These are phyloP conservation scores for Beauveria sp. DNA, from an alignment of 2,329 filamentous ascomycete species.

Conservation along the genomic window DNA sequence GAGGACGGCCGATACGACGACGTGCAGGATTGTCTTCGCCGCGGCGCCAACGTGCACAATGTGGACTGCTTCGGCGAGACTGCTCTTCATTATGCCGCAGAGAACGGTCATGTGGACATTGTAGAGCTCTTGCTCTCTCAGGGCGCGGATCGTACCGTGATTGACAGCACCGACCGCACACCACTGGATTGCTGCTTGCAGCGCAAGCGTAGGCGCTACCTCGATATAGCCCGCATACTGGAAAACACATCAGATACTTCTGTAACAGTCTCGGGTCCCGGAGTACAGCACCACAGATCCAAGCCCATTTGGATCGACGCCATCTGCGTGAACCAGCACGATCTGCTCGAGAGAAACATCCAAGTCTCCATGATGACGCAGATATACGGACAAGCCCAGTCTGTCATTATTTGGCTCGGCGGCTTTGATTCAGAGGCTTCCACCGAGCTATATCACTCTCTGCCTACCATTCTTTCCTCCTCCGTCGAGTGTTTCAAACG, in stretches of 20 bases:
- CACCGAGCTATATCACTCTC: neutral
- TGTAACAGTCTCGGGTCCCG: neutral
- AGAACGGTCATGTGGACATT: constrained; percentile 5
- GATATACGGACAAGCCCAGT: constrained; percentile 11
- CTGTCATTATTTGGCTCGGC: constrained; percentile 14
- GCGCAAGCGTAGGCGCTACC: constrained; percentile 6
- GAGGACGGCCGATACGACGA: constrained; percentile 8
- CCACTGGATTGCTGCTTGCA: constrained; percentile 9
- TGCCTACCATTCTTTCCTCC: constrained; percentile 3
- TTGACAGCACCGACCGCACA: constrained; percentile 7
- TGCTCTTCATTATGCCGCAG: constrained; percentile 11
- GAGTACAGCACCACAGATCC: constrained; percentile 1
- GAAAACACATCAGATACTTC: neutral
- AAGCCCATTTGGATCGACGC: constrained; percentile 15
- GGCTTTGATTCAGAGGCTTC: neutral
- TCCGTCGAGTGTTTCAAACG: constrained; percentile 3
- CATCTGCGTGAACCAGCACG: constrained; percentile 16
- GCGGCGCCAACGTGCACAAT: constrained; percentile 11
- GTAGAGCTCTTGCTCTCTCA: constrained; percentile 4
- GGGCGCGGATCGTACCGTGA: neutral
- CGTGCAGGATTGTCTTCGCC: constrained; percentile 5
- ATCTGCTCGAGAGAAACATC: constrained; percentile 9
- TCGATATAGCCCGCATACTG: constrained; percentile 1
- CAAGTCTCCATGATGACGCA: constrained; percentile 15
- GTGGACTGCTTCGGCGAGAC: constrained; percentile 11